Evolutionary conservation across 176 grass and related monocot genomes (phyloP).

Genomic region (Poa pratensis): DNA sequence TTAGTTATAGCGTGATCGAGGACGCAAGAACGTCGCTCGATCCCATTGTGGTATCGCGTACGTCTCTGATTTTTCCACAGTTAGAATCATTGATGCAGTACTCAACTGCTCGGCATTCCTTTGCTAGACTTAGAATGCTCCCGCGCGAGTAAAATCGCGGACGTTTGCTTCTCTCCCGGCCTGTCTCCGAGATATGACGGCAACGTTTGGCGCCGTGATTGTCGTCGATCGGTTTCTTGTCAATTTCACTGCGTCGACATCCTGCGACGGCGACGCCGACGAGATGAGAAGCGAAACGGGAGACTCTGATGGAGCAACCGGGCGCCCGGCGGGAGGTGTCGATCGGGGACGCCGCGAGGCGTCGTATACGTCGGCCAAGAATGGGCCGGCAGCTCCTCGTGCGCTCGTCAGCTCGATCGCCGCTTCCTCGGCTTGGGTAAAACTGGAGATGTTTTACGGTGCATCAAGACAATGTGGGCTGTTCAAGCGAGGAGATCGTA

Average conservation of each 20-base stretch:
- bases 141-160: background rate
- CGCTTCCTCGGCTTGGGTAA: background rate
- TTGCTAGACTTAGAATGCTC: background rate
- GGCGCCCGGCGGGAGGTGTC: background rate
- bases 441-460: too few relatives aligned
- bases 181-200: background rate
- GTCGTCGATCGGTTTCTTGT: background rate
- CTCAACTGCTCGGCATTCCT: background rate
- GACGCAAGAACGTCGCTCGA: background rate
- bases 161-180: background rate
- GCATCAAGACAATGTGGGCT: too few relatives aligned
- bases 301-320: background rate
- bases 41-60: background rate
- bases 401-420: background rate
- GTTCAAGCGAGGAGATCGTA: too few relatives aligned
- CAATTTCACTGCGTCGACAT: background rate
- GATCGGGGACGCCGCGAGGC: background rate
- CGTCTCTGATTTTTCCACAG: background rate
- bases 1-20: background rate
- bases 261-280: background rate
- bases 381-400: conserved; percentile 15
- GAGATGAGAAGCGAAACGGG: background rate
- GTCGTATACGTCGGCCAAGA: background rate
- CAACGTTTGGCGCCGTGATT: background rate
- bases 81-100: background rate